Conservation (phyloP, 495 filamentous ascomycete species). For the Neurospora sp. region DNA sequence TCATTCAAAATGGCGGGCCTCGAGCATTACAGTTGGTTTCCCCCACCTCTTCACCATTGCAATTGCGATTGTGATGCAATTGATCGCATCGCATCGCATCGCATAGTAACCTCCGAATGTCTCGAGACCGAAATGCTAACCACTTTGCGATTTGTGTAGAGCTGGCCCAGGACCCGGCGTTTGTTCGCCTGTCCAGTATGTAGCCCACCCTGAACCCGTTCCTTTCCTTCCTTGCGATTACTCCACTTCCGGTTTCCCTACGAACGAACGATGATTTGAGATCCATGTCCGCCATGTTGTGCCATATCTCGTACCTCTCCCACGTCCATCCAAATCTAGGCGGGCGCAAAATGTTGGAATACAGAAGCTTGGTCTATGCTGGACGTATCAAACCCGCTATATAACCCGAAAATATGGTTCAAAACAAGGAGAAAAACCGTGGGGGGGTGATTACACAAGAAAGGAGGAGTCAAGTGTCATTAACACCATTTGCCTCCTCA, state of each 20-base stretch:
- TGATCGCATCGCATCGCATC: neutral
- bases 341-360: neutral
- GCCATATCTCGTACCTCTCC: neutral
- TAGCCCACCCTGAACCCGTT: slow-evolving; percentile 6
- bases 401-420: neutral
- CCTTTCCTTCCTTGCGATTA: slow-evolving; percentile 7
- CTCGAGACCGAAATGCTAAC: slow-evolving; percentile 13
- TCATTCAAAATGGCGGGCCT: slow-evolving; percentile 13
- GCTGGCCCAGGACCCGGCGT: slow-evolving; percentile 64
- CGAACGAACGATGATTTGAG: neutral
- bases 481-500: neutral
- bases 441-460: neutral
- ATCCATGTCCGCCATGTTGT: neutral
- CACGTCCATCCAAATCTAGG: neutral
- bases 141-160: slow-evolving; percentile 21
- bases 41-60: neutral
- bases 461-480: neutral
- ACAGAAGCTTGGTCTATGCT: neutral
- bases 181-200: slow-evolving; percentile 68
- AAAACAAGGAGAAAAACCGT: neutral
- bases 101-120: neutral
- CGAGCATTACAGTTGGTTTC: slow-evolving; percentile 31
- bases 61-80: slow-evolving; percentile 2
- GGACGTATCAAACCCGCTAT: neutral
- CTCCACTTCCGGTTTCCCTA: neutral